Evolutionary conservation across 2,329 filamentous ascomycete species (phyloP).

Genomic region (Ramularia endophylla): DNA sequence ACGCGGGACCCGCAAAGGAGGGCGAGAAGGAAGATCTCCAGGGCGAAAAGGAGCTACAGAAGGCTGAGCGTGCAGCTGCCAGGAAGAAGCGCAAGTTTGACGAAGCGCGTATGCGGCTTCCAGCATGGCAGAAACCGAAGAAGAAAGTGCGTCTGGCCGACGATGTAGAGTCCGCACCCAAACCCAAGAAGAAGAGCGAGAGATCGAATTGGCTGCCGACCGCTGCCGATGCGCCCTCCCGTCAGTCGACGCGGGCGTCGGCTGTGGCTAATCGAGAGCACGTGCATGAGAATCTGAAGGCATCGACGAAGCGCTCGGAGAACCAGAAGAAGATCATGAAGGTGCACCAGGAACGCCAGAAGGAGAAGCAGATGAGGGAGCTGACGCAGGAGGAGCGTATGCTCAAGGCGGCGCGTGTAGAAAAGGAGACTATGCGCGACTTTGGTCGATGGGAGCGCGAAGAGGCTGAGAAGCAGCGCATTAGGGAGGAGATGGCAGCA

Average conservation of each 20-base stretch:
- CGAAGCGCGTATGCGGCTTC: constrained; percentile 60
- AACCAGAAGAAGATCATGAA: constrained; percentile 63
- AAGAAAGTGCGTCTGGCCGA: constrained; percentile 52
- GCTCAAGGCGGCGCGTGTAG: constrained; percentile 50
- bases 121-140: constrained; percentile 57
- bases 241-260: constrained; percentile 57
- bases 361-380: constrained; percentile 71
- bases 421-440: constrained; percentile 79
- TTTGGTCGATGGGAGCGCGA: constrained; percentile 87
- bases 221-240: constrained; percentile 54
- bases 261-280: constrained; percentile 55
- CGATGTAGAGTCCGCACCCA: constrained; percentile 28
- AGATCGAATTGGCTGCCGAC: constrained; percentile 64
- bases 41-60: constrained; percentile 82
- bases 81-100: constrained; percentile 78
- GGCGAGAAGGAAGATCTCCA: constrained; percentile 62
- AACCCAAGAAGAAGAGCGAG: constrained; percentile 63
- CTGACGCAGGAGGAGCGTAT: constrained; percentile 79
- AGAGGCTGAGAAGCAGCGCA: constrained; percentile 80
- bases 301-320: constrained; percentile 63
- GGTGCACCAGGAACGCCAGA: constrained; percentile 50
- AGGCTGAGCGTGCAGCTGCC: constrained; percentile 63
- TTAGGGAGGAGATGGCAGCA: constrained; percentile 74
- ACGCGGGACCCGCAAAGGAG: constrained; percentile 45
- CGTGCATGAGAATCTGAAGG: constrained; percentile 64